Conservation (phyloP, 768 basidiomycete species). For the Leccinum subgranulosum region DNA sequence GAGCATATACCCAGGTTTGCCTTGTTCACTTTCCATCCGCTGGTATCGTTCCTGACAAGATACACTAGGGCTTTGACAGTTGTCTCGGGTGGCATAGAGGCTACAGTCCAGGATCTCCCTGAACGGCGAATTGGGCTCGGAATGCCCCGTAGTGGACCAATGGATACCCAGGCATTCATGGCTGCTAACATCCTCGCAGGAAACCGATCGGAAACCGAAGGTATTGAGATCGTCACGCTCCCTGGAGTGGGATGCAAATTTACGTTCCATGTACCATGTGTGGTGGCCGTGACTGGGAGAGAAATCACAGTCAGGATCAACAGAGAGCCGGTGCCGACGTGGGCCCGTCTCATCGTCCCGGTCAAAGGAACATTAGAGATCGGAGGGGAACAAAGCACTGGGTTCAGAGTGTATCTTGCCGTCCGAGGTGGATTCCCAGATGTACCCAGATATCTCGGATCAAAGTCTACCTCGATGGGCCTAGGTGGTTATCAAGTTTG, state of each 20-base stretch:
- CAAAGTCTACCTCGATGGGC: slow-evolving; percentile 64
- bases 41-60: neutral
- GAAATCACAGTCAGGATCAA: slow-evolving; percentile 41
- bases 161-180: slow-evolving; percentile 57
- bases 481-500: slow-evolving; percentile 52
- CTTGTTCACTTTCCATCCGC: neutral
- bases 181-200: slow-evolving; percentile 58
- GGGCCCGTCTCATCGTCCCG: slow-evolving; percentile 48
- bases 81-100: slow-evolving; percentile 51
- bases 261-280: slow-evolving; percentile 46
- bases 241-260: slow-evolving; percentile 43
- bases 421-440: slow-evolving; percentile 60
- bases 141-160: slow-evolving; percentile 61
- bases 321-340: slow-evolving; percentile 38
- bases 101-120: slow-evolving; percentile 53
- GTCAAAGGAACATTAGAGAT: slow-evolving; percentile 43
- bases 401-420: slow-evolving; percentile 55
- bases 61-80: slow-evolving; percentile 48
- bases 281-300: slow-evolving; percentile 58
- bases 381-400: slow-evolving; percentile 28
- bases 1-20: slow-evolving; percentile 39
- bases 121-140: slow-evolving; percentile 53
- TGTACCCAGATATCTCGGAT: slow-evolving; percentile 54
- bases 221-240: slow-evolving; percentile 50
- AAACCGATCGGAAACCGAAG: slow-evolving; percentile 49